Base-by-base conservation (phyloP, 1,284 basidiomycete species). In the Marasmius fiardii region DNA sequence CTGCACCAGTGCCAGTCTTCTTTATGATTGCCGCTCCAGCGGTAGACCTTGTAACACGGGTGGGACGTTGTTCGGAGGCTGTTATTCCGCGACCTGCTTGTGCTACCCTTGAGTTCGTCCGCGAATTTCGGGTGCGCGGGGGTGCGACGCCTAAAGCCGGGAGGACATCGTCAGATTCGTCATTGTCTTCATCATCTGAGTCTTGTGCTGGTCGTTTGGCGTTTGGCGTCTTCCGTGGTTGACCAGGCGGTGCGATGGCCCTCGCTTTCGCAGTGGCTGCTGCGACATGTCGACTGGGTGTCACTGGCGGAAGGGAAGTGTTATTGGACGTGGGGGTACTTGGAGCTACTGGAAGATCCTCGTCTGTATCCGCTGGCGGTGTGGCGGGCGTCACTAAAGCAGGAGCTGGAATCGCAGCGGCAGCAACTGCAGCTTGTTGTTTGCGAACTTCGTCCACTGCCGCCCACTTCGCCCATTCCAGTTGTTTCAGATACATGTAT, bases 401-500 rank as follows among this genome's bases (percentile, higher is more conserved):
- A 18, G 75, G 67, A 2, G 56, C 50, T 33, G 48, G 67, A 3
- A 72, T 58, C 37, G 73, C 65, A 1, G 78, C 69, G 12, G 77
- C 72, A 8, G 75, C 73, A 2, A 71, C 68, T 0, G 75, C 74
- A 1, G 75, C 69, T 60, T 84, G 83, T 23, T 73, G 67, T 58
- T 75, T 79, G 63, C 79, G 79, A 57, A 85, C 74, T 63, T 90
- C 86, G 65, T 94, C 94, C 41, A 85, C 77, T 3, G 92, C 92
- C 5, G 93, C 88, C 95, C 95, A 97, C 68, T 92, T 92, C 12
- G 85, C 80, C 93, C 93, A 98, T 68, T 94, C 92, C 59, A 95
- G 75, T 68, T 97, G 94, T 73, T 95, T 97, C 65, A 94, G 83
- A 68, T 97, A 95, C 87, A 99, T 91, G 69, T 94, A 99, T 68